Conservation (phyloP, 192 early-diverging fungal genomes). For the Entomortierella chlamydospora region DNA sequence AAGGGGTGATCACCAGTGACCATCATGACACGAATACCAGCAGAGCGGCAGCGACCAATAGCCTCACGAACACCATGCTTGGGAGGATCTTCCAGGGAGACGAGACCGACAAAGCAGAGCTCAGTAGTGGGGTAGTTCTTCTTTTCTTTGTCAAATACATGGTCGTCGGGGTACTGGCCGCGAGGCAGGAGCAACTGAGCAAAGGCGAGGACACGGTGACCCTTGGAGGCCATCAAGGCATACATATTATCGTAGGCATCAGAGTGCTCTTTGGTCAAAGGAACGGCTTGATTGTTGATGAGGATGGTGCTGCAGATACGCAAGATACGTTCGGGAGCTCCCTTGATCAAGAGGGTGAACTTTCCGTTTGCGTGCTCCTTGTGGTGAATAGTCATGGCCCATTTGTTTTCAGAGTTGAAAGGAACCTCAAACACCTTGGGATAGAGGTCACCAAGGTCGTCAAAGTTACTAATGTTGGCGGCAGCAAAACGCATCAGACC, state of each 20-base stretch:
- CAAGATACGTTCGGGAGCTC: slow-evolving; percentile 94
- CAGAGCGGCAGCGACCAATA: slow-evolving; percentile 89
- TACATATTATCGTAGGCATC: slow-evolving; percentile 80
- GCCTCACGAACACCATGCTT: slow-evolving; percentile 98
- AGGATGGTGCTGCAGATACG: slow-evolving; percentile 82
- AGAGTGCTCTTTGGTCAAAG: slow-evolving; percentile 74
- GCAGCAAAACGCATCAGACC: slow-evolving; percentile 88
- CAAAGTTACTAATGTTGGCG: slow-evolving; percentile 76
- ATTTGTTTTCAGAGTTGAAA: slow-evolving; percentile 96
- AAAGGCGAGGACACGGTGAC: slow-evolving; percentile 96
- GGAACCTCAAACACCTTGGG: slow-evolving; percentile 95
- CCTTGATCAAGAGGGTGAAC: slow-evolving; percentile 91
- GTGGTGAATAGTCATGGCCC: slow-evolving; percentile 90
- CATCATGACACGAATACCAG: slow-evolving; percentile 98
- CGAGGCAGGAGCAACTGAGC: slow-evolving; percentile 79
- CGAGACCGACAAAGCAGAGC: slow-evolving; percentile 85
- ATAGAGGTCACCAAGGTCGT: slow-evolving; percentile 72
- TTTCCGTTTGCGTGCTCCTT: slow-evolving; percentile 75
- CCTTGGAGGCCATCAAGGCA: slow-evolving; percentile 89
- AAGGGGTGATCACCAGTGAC: slow-evolving; percentile 96
- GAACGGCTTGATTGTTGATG: slow-evolving; percentile 59
- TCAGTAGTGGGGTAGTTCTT: slow-evolving; percentile 77
- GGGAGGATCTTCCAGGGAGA: slow-evolving; percentile 94
- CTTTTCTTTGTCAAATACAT: slow-evolving; percentile 79
- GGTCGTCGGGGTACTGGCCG: slow-evolving; percentile 74